A percentile compares a stretch with the other conserved stretches of the same genome.
Evolutionary conservation across 495 filamentous ascomycete species (phyloP).

Genomic region (Daldinia vernicosa): DNA sequence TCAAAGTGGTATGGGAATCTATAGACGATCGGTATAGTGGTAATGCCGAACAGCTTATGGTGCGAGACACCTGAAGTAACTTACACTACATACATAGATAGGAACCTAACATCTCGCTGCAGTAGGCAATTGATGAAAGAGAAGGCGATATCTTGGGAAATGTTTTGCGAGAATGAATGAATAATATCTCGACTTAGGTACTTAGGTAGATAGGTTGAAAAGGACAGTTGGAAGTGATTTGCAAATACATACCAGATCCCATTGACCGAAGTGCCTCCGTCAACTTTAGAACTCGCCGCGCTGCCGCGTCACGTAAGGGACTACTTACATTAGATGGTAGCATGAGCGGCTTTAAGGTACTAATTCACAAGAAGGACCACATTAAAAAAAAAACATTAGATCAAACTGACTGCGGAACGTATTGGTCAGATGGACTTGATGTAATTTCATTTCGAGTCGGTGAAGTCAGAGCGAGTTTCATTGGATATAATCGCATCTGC

Average conservation of each 20-base stretch:
- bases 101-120: too few species aligned
- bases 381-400: neutral
- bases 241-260: neutral
- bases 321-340: neutral
- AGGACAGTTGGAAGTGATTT: neutral
- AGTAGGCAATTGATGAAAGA: neutral
- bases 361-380: neutral
- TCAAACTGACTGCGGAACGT: neutral
- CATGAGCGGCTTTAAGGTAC: neutral
- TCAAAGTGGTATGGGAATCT: neutral
- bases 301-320: neutral
- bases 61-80: neutral
- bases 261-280: neutral
- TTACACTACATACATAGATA: neutral
- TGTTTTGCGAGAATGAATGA: neutral
- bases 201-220: neutral
- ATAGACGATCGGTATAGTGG: neutral
- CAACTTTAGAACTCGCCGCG: neutral
- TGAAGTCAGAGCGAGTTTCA: neutral
- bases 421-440: neutral
- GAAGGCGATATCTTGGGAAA: too few species aligned
- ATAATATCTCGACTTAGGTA: neutral
- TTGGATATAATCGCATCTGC: neutral
- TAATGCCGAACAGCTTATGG: neutral
- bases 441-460: neutral